Base-by-base conservation (phyloP, 2,329 filamentous ascomycete species). In the Ambrosiella cleistominuta region DNA sequence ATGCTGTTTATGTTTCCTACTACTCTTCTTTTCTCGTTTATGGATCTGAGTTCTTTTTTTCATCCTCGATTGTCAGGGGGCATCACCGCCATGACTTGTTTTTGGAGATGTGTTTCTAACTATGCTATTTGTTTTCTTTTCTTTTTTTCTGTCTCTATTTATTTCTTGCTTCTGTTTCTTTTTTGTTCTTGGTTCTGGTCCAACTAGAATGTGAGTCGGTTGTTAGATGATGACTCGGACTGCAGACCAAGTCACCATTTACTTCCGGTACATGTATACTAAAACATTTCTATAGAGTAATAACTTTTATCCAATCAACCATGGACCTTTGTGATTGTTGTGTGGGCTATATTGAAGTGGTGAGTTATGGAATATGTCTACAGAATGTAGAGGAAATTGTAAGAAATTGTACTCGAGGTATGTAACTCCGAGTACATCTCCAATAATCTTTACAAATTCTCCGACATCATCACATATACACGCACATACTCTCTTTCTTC, bases 171-270 rank as follows among this genome's bases (percentile, higher is more conserved):
- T 49, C 53, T 42, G 49, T 49, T 38, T 19, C 11, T 51, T 55
- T 50, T 38, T 17, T 44, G 27, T 27, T 54, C 2, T 9, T 47
- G 44, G 51, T 49, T 52, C 11, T 7, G 8, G 17, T 19, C 37
- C 7, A 13, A 38, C 17, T 49, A 36, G n/a, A 19, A 38, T 72
- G 0, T 74, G 76, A 53, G 19, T n/a, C 50, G 50, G 36, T 45
- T 57, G 35, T 36, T 5, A 38, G 11, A 38, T 52, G 36, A 35
- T 50, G 55, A 39, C 37, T 51, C 37, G 55, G 55, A 50, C 44
- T 57, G 55, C 55, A 57, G 55, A 50, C 55, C 45, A 44, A 51
- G 55, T 50, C 36, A 51, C 27, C 9, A 27, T 12, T 5, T 44
- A 44, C 15, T 13, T 54, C 8, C 47, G 15, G 8, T 51, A 8